Evolutionary conservation across 176 grass and related monocot genomes (phyloP).

Genomic region (Zizania latifolia): DNA sequence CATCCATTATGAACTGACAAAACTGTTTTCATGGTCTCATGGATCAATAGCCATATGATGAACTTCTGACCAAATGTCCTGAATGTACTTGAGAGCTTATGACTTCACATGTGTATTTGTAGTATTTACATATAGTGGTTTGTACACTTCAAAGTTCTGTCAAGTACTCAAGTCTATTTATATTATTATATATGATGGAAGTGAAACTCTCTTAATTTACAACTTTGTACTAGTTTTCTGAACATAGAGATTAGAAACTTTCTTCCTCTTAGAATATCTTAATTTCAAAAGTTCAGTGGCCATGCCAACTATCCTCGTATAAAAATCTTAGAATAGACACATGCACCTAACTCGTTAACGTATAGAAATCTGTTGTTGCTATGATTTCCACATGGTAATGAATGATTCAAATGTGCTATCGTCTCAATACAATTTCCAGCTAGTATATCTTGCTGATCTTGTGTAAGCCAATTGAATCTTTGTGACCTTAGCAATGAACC

Average conservation of each 20-base stretch:
- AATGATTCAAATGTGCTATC: not conserved
- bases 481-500: not conserved
- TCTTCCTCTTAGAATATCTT: too few species aligned
- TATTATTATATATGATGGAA: not conserved
- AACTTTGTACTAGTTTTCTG: not conserved
- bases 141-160: not conserved
- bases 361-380: not conserved
- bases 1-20: not conserved
- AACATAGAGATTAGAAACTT: not conserved
- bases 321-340: not conserved
- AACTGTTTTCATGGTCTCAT: not conserved
- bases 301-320: not conserved
- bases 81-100: too few species aligned
- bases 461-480: not conserved
- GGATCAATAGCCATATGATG: not conserved
- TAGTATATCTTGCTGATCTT: not conserved
- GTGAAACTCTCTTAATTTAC: not conserved
- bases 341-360: not conserved
- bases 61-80: not conserved
- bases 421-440: not conserved
- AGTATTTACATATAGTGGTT: not conserved
- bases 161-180: not conserved
- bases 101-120: not conserved
- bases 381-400: not conserved
- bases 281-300: not conserved